Evolutionary conservation across 2,329 filamentous ascomycete genomes (phyloP).

Genomic region (Zymoseptoria passerinii): DNA sequence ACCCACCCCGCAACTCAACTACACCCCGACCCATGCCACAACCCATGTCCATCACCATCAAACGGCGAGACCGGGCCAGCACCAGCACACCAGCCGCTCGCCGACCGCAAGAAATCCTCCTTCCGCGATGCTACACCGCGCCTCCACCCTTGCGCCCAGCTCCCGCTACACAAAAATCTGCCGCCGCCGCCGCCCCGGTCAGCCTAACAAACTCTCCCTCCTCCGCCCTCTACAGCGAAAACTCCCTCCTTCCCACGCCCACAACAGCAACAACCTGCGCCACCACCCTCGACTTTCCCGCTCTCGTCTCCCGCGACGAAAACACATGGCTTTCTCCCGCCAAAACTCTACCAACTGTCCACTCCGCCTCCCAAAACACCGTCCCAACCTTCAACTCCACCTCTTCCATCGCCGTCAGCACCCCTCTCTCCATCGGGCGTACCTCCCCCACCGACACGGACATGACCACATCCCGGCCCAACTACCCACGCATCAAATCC

Average conservation of each 20-base stretch:
- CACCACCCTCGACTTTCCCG: background rate
- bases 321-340: background rate
- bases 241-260: constrained; percentile 24
- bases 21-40: constrained; percentile 15
- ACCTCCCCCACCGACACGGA: background rate
- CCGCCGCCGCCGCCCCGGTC: constrained; percentile 11
- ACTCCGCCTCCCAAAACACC: too few relatives aligned
- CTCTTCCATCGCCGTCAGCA: background rate
- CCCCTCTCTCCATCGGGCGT: background rate
- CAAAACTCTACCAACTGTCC: background rate
- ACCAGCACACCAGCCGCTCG: constrained; percentile 13
- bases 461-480: background rate
- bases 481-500: constrained; percentile 17
- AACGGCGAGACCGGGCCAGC: constrained; percentile 12
- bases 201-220: constrained; percentile 1
- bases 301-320: constrained; percentile 3
- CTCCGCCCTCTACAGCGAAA: constrained; percentile 21
- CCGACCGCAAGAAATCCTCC: constrained; percentile 10
- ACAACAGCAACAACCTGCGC: constrained; percentile 19
- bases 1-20: constrained; percentile 1
- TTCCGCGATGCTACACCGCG: constrained; percentile 6
- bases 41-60: constrained; percentile 4
- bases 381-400: background rate
- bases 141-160: constrained; percentile 5
- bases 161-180: too few relatives aligned